Percentiles rank a stretch among this genome's conserved stretches.
Evolutionary conservation across 441 rosid genomes (phyloP).

Genomic region (Gossypium aridum): DNA sequence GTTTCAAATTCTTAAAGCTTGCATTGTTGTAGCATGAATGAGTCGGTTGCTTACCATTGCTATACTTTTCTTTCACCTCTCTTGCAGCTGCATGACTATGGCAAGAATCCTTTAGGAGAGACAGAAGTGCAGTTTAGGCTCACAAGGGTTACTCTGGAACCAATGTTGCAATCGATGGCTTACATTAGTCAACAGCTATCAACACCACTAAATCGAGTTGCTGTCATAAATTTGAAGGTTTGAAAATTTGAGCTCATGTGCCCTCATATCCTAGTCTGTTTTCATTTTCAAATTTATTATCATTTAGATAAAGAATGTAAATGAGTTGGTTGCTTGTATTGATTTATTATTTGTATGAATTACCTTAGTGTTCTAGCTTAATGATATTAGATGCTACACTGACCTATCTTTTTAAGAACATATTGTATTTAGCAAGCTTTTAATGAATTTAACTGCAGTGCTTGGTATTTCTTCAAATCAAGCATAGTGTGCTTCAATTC

Average conservation of each 20-base stretch:
- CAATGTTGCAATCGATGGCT: conserved; percentile 64
- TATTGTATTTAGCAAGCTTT: neutral
- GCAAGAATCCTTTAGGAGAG: conserved; percentile 52
- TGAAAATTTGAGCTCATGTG: neutral
- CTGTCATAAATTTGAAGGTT: conserved; percentile 70
- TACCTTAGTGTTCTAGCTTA: neutral
- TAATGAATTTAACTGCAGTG: neutral
- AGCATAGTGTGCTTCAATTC: too few relatives aligned
- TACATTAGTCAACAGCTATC: conserved; percentile 63
- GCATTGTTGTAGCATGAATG: too few relatives aligned
- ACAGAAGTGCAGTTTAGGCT: conserved; percentile 58
- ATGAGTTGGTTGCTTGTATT: neutral
- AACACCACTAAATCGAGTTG: conserved; percentile 51
- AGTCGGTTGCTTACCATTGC: neutral
- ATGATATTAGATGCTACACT: neutral
- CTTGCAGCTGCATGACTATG: conserved; percentile 47
- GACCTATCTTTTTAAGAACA: neutral
- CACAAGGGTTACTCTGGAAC: conserved; percentile 54
- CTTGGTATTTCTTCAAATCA: neutral
- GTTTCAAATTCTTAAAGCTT: conserved; percentile 3
- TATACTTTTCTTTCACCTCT: conserved; percentile 6
- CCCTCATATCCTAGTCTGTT: neutral
- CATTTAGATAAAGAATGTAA: too few relatives aligned
- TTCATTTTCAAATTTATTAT: neutral
- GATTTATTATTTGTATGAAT: neutral